These are phyloP conservation scores for Candida parachauliodes DNA, from an alignment of 805 yeast species.

Conservation along the genomic window DNA sequence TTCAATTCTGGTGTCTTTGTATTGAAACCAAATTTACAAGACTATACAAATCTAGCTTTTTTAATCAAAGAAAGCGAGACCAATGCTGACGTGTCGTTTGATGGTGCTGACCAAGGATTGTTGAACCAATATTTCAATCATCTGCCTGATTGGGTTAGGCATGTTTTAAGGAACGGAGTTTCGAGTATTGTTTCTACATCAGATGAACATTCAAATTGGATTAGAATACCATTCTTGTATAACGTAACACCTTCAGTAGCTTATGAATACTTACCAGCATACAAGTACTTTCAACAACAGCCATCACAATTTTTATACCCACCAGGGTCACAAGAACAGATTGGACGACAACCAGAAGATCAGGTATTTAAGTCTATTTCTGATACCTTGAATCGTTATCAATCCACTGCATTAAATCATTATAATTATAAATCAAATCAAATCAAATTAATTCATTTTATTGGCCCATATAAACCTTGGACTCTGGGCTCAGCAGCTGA, in stretches of 20 bases:
- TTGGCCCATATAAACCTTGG: slow-evolving; percentile 66
- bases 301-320: background rate
- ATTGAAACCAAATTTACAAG: slow-evolving; percentile 47
- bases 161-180: slow-evolving; percentile 5
- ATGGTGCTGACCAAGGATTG: slow-evolving; percentile 92
- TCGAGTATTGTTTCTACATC: slow-evolving; percentile 2
- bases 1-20: slow-evolving; percentile 79
- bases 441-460: slow-evolving; percentile 60
- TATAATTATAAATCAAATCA: slow-evolving; percentile 16
- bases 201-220: slow-evolving; percentile 46
- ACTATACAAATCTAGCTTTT: slow-evolving; percentile 38
- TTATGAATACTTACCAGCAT: slow-evolving; percentile 75
- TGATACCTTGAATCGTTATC: slow-evolving; percentile 15
- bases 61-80: slow-evolving; percentile 18
- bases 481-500: slow-evolving; percentile 16
- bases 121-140: slow-evolving; percentile 67
- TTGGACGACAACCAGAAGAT: slow-evolving; percentile 2
- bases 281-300: slow-evolving; percentile 39
- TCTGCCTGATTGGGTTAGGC: slow-evolving; percentile 37
- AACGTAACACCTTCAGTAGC: slow-evolving; percentile 70
- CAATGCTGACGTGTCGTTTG: slow-evolving; percentile 44
- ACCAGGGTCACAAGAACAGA: background rate
- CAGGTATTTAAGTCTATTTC: slow-evolving; percentile 6
- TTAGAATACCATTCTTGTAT: slow-evolving; percentile 70
- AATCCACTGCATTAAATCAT: slow-evolving; percentile 17